A percentile compares a stretch with the other conserved stretches of the same genome.
Conservation (phyloP, 257 asterid species). For the Solanum verrucosum region DNA sequence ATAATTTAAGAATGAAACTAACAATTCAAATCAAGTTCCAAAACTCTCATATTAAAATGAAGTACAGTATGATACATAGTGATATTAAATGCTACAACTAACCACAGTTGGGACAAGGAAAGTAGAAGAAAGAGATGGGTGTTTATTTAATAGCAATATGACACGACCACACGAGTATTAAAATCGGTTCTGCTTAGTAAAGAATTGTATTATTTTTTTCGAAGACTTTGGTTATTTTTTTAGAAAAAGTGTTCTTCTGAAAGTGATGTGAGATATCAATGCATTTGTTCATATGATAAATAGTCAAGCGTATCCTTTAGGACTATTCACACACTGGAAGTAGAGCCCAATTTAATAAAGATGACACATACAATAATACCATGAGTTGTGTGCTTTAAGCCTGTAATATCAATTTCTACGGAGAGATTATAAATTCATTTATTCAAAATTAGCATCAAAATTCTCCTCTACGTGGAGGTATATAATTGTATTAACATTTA, state of each 20-base stretch:
- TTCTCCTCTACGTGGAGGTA: background rate
- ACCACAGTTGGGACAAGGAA: background rate
- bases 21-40: fast-evolving
- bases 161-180: background rate
- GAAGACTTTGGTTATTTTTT: background rate
- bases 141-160: background rate
- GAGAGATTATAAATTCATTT: too few relatives aligned
- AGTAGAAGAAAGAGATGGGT: background rate
- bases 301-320: background rate
- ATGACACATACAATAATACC: too few relatives aligned
- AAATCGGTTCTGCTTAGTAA: background rate
- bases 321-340: background rate
- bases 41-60: too few relatives aligned
- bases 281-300: background rate
- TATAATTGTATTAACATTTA: background rate
- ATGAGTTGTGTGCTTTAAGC: too few relatives aligned
- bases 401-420: too few relatives aligned
- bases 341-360: background rate
- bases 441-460: background rate
- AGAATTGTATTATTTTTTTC: background rate
- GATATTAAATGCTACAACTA: background rate
- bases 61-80: too few relatives aligned
- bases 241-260: background rate
- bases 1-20: too few relatives aligned
- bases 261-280: background rate